A percentile compares a stretch with the other conserved stretches of the same genome.
These are phyloP conservation scores for Colletotrichum sp. DNA, from an alignment of 2,329 filamentous ascomycete species.

Conservation along the genomic window DNA sequence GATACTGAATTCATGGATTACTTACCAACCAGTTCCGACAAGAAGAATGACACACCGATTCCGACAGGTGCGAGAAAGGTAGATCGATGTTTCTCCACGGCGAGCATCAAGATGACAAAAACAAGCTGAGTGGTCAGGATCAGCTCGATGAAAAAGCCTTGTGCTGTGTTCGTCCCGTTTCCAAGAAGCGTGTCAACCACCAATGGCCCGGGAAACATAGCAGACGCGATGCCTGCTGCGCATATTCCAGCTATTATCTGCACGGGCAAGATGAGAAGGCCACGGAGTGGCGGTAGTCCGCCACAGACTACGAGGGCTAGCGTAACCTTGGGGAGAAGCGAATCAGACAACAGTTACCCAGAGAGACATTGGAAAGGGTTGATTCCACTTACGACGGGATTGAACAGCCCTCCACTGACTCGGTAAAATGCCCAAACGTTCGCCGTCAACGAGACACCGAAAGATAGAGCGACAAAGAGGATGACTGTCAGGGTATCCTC, in stretches of 20 bases:
- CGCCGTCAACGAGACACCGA: conserved; percentile 55
- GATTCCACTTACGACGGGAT: conserved; percentile 48
- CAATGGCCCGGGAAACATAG: conserved; percentile 62
- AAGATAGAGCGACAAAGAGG: conserved; percentile 55
- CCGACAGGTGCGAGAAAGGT: conserved; percentile 75
- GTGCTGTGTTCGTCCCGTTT: conserved; percentile 53
- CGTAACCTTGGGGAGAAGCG: conserved; percentile 46
- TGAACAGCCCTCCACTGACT: conserved; percentile 57
- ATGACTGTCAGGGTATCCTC: conserved; percentile 37
- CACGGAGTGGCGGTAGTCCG: conserved; percentile 58
- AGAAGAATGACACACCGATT: conserved; percentile 74
- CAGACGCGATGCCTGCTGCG: conserved; percentile 61
- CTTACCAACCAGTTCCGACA: conserved; percentile 50
- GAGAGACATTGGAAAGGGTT: no score
- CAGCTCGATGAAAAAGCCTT: conserved; percentile 71
- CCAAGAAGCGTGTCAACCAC: conserved; percentile 62
- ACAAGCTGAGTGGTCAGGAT: conserved; percentile 69
- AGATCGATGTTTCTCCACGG: conserved; percentile 74
- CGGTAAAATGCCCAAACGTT: conserved; percentile 64
- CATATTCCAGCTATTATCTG: conserved; percentile 66
- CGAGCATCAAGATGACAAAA: conserved; percentile 71
- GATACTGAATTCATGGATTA: background rate
- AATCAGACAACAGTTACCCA: background rate
- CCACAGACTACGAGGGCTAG: conserved; percentile 65
- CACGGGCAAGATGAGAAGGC: conserved; percentile 54